phyloP scores from a whole-genome alignment of 768 basidiomycete species.

The Boletus barrowsii region DNA sequence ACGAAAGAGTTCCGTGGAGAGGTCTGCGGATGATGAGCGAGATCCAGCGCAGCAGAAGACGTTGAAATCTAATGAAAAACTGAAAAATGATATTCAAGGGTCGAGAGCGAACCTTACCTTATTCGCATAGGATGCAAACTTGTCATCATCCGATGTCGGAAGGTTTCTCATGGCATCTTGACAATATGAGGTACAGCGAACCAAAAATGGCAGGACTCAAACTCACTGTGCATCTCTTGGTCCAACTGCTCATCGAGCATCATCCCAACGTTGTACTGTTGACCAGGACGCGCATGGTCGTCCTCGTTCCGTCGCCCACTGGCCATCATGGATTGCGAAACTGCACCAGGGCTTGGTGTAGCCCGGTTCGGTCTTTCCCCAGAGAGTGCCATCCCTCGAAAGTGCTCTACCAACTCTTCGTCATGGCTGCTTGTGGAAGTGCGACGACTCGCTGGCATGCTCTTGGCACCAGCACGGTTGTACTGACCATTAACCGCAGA shows the following conservation, averaged over 20 bases:
- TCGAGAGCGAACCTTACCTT: constrained; percentile 47
- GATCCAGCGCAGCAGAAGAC: constrained; percentile 88
- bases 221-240: constrained; percentile 90
- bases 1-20: constrained; percentile 63
- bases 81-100: constrained; percentile 6
- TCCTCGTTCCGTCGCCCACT: constrained; percentile 56
- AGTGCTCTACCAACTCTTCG: constrained; percentile 73
- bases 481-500: constrained; percentile 51
- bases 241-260: constrained; percentile 92
- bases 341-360: constrained; percentile 53
- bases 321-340: constrained; percentile 51
- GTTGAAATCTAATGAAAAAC: constrained; percentile 58
- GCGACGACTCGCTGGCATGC: constrained; percentile 89
- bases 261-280: constrained; percentile 78
- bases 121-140: constrained; percentile 62
- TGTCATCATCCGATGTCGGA: constrained; percentile 88
- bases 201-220: background rate
- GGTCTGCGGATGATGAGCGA: constrained; percentile 85
- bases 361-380: constrained; percentile 58
- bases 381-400: constrained; percentile 67
- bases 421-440: constrained; percentile 87
- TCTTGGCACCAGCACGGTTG: constrained; percentile 76
- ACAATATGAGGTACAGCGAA: constrained; percentile 16
- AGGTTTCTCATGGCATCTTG: constrained; percentile 85
- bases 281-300: constrained; percentile 57